Evolutionary conservation across 805 yeast species (phyloP), one percentile per base, ranked within the genome.

Genomic region (Lipomyces chichibuensis): DNA sequence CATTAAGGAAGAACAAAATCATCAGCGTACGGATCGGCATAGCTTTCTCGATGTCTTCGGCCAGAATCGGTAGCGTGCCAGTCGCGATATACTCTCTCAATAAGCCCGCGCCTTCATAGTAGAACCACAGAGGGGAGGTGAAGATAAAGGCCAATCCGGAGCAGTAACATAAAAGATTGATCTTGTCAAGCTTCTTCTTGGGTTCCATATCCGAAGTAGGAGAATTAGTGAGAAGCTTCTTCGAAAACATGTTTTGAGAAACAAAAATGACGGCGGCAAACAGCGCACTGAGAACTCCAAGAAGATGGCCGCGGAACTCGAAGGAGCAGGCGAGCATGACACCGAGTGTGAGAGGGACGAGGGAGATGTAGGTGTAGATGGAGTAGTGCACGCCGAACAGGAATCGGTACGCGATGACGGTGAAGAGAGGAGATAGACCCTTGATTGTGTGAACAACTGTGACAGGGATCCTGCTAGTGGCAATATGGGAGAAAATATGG

Each of bases 401-500:
- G 13, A 87, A 67, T 71, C 90, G 82, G 79, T 92, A 92, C 55
- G 91, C 90, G 37, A 86, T 77, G 13, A 95, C 98, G 0, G 98
- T 94, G 59, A 91, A 85, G 32, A 94, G 81, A 2, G 99, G 99
- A 39, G 96, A 88, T 51, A 94, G 81, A 1, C 97, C 95, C 80
- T 95, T 95, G 73, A 94, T 88, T 8, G 98, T 92, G 77, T 94
- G 98, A 25, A 95, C 98, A 71, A 93, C 80, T 4, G 97, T 90
- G n/a, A 95, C 97, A 0, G 97, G 97, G 61, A 95, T 91, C 68
- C 90, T 78, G 1, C 93, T 85, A 1, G 97, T 92, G n/a, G 98
- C 94, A 75, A 90, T 90, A 76, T 93, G 97, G 7, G 96, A 86
- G 14, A 96, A 86, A 69, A 93, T 87, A 77, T 94, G 98, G 25